Conservation (phyloP, 106 monocot genomes). For the Dendrobium officinale region DNA sequence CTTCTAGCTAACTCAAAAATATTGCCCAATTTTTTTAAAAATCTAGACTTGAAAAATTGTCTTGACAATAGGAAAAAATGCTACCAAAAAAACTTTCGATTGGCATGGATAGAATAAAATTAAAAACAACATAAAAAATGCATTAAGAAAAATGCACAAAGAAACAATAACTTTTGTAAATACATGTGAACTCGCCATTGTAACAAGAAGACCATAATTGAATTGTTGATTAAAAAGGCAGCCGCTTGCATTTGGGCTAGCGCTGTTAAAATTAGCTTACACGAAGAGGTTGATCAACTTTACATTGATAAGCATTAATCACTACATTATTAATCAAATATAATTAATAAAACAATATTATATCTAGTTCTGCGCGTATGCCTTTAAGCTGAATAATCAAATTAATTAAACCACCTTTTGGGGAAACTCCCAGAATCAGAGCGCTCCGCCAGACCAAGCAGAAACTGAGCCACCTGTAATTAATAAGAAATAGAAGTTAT, state of each 20-base stretch:
- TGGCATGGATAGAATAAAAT: too few relatives aligned
- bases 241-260: neutral
- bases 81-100: too few relatives aligned
- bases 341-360: neutral
- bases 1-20: too few relatives aligned
- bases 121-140: too few relatives aligned
- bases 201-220: too few relatives aligned
- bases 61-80: too few relatives aligned
- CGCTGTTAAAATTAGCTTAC: neutral
- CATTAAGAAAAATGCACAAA: too few relatives aligned
- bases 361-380: neutral
- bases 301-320: neutral
- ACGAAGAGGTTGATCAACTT: neutral
- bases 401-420: constrained; percentile 42
- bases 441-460: constrained; percentile 76
- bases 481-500: neutral
- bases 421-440: constrained; percentile 49
- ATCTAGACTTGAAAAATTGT: too few relatives aligned
- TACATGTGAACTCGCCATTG: too few relatives aligned
- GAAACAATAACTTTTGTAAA: too few relatives aligned
- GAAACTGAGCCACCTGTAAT: constrained; percentile 93
- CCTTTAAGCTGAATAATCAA: constrained; percentile 2
- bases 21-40: too few relatives aligned
- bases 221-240: neutral
- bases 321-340: neutral